Percentiles rank a stretch among this genome's conserved stretches.
phyloP scores from a whole-genome alignment of 331 rosid genomes.

The Pyracantha coccinea region DNA sequence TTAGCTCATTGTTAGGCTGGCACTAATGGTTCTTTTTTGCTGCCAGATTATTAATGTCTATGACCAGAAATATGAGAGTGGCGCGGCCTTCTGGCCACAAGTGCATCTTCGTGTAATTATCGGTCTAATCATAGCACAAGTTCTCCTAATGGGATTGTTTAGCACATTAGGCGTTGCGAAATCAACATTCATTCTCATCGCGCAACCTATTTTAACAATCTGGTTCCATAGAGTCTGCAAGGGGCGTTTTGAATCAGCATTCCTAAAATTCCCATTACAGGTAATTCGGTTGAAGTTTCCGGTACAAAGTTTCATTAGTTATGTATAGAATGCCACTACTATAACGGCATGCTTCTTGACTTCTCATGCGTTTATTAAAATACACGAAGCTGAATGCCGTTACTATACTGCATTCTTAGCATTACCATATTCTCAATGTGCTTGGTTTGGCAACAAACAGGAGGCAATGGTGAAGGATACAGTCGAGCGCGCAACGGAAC shows the following conservation, averaged over 20 bases:
- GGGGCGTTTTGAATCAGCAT: constrained; percentile 90
- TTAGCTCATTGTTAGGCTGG: background rate
- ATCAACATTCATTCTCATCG: constrained; percentile 45
- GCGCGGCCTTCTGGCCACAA: constrained; percentile 89
- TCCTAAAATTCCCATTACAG: constrained; percentile 62
- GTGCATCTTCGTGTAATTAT: constrained; percentile 63
- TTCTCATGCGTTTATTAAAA: background rate
- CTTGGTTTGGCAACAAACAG: constrained; percentile 35
- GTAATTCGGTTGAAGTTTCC: constrained; percentile 26
- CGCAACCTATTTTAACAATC: constrained; percentile 67
- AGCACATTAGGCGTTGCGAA: constrained; percentile 53
- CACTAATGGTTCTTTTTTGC: background rate
- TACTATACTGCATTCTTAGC: background rate
- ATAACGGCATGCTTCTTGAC: background rate
- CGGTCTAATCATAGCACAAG: constrained; percentile 64
- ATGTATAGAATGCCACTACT: background rate
- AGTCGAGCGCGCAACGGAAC: constrained; percentile 70
- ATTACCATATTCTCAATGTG: background rate
- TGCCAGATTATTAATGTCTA: constrained; percentile 81
- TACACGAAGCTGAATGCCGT: background rate
- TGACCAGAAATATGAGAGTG: constrained; percentile 79
- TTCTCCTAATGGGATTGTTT: constrained; percentile 72
- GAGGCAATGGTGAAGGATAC: constrained; percentile 97
- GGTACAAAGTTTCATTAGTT: background rate
- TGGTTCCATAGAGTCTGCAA: constrained; percentile 75